Percentiles rank a stretch among this genome's conserved stretches.
These are phyloP conservation scores for Candida maltosa DNA, from an alignment of 805 yeast species.

Conservation along the genomic window DNA sequence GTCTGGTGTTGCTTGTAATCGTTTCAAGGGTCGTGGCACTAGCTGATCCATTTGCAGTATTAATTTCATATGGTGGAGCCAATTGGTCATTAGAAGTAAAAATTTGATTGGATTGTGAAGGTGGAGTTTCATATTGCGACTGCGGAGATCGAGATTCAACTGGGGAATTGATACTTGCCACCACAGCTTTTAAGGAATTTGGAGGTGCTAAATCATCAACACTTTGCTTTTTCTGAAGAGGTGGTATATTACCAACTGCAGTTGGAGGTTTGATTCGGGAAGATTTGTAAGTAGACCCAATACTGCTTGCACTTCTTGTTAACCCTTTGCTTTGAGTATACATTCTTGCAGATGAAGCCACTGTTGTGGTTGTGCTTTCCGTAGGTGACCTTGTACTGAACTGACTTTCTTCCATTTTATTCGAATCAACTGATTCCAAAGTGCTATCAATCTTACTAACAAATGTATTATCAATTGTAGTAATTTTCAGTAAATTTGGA, in stretches of 20 bases:
- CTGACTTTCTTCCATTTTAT: conserved; percentile 2
- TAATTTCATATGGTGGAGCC: conserved; percentile 8
- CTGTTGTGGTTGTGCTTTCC: background rate
- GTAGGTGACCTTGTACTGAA: background rate
- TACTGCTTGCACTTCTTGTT: conserved; percentile 8
- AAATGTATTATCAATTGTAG: background rate
- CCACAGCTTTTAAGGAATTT: background rate
- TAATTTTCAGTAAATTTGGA: background rate
- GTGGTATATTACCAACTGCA: too few species aligned
- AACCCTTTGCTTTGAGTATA: conserved; percentile 1
- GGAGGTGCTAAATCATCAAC: background rate
- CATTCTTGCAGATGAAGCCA: conserved; percentile 1
- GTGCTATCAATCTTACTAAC: background rate
- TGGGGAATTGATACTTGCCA: background rate
- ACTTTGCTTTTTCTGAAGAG: background rate
- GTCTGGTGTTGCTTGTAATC: too few species aligned
- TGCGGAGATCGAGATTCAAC: background rate
- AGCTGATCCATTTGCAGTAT: too few species aligned
- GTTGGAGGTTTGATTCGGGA: conserved; percentile 8
- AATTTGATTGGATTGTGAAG: conserved; percentile 7
- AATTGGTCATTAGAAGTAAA: conserved; percentile 1
- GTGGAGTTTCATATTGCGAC: background rate
- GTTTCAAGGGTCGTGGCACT: too few species aligned
- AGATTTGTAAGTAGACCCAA: conserved; percentile 8
- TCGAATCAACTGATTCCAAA: conserved; percentile 1